Evolutionary conservation across 2,329 filamentous ascomycete species (phyloP), one percentile per base, ranked within the genome.

Genomic region (Coniochaeta hoffmannii): DNA sequence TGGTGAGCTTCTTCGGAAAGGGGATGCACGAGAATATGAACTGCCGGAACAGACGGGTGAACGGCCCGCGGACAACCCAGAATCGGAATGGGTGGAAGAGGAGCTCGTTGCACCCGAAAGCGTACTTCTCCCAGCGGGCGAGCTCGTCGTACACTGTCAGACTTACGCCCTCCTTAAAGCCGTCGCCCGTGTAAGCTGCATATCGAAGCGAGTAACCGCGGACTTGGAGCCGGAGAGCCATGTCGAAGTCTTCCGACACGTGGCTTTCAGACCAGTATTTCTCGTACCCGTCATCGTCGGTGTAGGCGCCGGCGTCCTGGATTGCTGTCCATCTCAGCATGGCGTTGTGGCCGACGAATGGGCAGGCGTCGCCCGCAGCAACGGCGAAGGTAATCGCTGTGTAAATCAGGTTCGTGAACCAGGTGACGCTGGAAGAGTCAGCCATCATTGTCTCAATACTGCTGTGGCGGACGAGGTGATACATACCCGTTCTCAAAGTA

Each of bases 71-170:
- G 60, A 73, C 77, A 30, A 79, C 61, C 86, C 86, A 89, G 59
- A 77, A 73, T 53, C 78, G 73, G 36, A 89, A 68, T 0, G 86
- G 86, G 62, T 88, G 77, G 73, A 89, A 89, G 17, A 92, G 76
- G 55, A 92, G 76, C 72, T 91, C 88, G 68, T 88, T 89, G 71
- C 89, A 92, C 30, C 88, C 88, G 63, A 90, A 92, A 2, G 89
- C 89, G 66, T 90, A 91, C 71, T 93, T 93, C 66, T 93, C 88
- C 88, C 89, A 93, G 57, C 89, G 85, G 2, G 87, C 86, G 55
- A 93, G 76, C 69, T 92, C 89, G 69, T 92, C 89, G 65, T 92
- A 91, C 4, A 92, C 87, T 0, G 88, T 92, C 58, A 93, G 74
- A 2, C 88, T 91, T 55, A 92, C 89, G 60, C 89, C 89, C 66